Evolutionary conservation across 306 rosid species (phyloP).

Genomic region (Betula pendula): DNA sequence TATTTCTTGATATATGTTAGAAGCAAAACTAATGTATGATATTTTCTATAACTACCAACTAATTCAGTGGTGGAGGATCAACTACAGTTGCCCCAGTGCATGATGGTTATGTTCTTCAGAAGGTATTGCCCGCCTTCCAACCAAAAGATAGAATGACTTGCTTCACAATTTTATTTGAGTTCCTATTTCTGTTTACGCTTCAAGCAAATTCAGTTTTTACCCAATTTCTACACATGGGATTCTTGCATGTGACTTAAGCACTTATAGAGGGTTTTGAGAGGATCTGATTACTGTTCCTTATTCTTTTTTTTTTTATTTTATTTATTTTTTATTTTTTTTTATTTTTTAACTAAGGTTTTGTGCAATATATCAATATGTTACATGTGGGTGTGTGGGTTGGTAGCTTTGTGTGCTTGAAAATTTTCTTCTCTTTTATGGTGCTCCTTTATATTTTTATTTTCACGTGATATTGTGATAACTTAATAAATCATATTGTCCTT

Average conservation of each 20-base stretch:
- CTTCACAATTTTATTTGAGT: conserved; percentile 9
- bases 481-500: background rate
- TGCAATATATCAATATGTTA: background rate
- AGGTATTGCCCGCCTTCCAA: conserved; percentile 49
- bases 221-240: conserved; percentile 11
- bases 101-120: conserved; percentile 97
- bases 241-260: background rate
- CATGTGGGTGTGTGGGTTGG: background rate
- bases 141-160: background rate
- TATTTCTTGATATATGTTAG: conserved; percentile 6
- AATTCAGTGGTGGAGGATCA: conserved; percentile 92
- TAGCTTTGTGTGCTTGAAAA: background rate
- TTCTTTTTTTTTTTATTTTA: too few species aligned
- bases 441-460: too few species aligned
- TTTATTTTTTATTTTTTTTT: too few species aligned
- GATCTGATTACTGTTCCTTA: too few species aligned
- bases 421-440: background rate
- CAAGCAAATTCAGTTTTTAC: conserved; percentile 13
- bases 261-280: too few species aligned
- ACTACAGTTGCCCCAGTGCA: conserved; percentile 96
- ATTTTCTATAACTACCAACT: conserved; percentile 21
- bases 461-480: background rate
- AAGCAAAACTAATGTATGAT: conserved; percentile 31
- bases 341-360: too few species aligned
- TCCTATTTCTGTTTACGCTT: conserved; percentile 1